Evolutionary conservation across 352 stramenopile genomes (phyloP).

Genomic region (Pythium guiyangense): DNA sequence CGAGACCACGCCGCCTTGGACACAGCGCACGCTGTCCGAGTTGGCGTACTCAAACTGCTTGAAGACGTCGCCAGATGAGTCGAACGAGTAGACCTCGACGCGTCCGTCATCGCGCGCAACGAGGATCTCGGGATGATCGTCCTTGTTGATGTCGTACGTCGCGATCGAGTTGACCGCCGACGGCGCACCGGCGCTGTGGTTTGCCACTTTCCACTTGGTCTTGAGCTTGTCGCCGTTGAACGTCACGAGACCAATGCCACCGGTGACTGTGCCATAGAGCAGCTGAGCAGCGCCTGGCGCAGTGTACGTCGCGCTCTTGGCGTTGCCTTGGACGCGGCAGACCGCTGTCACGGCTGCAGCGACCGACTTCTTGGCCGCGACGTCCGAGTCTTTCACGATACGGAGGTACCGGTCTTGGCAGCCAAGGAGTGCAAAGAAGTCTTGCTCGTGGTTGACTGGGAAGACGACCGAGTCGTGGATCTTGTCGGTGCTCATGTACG

Average conservation of each 20-base stretch:
- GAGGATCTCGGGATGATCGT: constrained; percentile 72
- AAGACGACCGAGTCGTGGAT: constrained; percentile 80
- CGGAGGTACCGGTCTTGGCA: constrained; percentile 73
- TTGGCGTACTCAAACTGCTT: constrained; percentile 68
- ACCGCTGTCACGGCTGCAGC: constrained; percentile 46
- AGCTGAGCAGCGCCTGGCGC: constrained; percentile 30
- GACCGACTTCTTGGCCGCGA: constrained; percentile 60
- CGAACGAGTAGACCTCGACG: constrained; percentile 73
- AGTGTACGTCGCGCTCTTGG: constrained; percentile 8
- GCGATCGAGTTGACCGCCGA: constrained; percentile 70
- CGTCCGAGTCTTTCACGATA: constrained; percentile 52
- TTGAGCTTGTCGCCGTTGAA: constrained; percentile 80
- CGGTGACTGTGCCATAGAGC: constrained; percentile 63
- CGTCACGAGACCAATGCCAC: constrained; percentile 48
- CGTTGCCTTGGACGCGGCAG: constrained; percentile 23
- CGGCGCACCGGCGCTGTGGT: constrained; percentile 18
- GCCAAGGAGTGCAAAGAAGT: constrained; percentile 58
- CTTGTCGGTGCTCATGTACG: constrained; percentile 69
- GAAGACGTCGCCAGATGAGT: constrained; percentile 37
- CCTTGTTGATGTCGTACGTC: constrained; percentile 78
- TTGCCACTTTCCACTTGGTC: constrained; percentile 60
- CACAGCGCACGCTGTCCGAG: constrained; percentile 68
- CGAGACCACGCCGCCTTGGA: constrained; percentile 66
- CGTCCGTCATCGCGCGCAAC: constrained; percentile 76
- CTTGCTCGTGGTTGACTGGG: constrained; percentile 46